Conservation (phyloP, 805 yeast species). For the Pichia scutulata region DNA sequence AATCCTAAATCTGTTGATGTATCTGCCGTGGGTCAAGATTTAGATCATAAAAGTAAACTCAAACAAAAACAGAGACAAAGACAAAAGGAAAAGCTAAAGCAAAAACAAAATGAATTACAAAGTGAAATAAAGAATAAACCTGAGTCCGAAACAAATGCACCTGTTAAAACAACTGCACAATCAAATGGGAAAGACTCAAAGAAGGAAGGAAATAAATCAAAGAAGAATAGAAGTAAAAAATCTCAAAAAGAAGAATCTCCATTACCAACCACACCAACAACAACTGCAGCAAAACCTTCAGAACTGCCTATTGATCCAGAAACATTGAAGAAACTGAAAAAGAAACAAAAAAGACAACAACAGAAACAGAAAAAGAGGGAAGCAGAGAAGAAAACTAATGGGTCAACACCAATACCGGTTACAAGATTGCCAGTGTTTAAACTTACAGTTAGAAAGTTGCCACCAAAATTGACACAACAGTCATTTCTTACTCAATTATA, state of each 20-base stretch:
- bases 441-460: constrained; percentile 35
- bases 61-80: not conserved
- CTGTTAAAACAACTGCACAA: not conserved
- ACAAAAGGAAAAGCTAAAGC: not conserved
- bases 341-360: constrained; percentile 1
- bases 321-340: not conserved
- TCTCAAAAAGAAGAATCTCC: not conserved
- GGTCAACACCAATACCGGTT: not conserved
- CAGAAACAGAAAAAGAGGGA: not conserved
- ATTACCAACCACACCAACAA: not conserved
- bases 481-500: constrained; percentile 18
- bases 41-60: not conserved
- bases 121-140: not conserved
- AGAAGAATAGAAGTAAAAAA: not conserved
- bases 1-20: not conserved
- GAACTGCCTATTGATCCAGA: not conserved
- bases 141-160: not conserved
- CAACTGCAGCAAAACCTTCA: not conserved
- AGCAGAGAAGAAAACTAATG: not conserved
- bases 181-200: not conserved
- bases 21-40: not conserved
- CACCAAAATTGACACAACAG: constrained; percentile 31
- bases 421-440: constrained; percentile 15
- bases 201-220: not conserved
- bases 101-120: not conserved